These are phyloP conservation scores for Ophiostoma angusticollis DNA, from an alignment of 2,329 filamentous ascomycete genomes.

Conservation along the genomic window DNA sequence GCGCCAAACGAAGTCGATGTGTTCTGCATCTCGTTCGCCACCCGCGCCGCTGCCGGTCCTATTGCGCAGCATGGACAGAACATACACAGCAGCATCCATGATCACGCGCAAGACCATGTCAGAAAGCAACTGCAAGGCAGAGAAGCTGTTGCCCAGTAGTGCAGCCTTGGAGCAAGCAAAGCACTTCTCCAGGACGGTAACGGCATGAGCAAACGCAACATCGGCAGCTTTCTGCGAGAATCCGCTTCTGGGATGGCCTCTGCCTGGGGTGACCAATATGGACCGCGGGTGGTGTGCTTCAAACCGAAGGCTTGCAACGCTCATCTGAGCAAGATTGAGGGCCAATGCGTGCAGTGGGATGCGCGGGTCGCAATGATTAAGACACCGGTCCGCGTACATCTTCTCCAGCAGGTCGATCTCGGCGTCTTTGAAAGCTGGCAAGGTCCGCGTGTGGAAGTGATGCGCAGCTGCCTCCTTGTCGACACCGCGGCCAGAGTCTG, in stretches of 20 bases:
- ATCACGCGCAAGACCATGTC: slow-evolving; percentile 18
- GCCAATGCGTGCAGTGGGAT: slow-evolving; percentile 20
- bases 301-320: slow-evolving; percentile 19
- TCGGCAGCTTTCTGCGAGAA: slow-evolving; percentile 16
- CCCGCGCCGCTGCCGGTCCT: slow-evolving; percentile 8
- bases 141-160: slow-evolving; percentile 16
- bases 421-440: slow-evolving; percentile 12
- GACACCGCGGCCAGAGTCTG: not conserved
- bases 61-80: slow-evolving; percentile 19
- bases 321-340: slow-evolving; percentile 15
- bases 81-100: slow-evolving; percentile 22
- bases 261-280: not conserved
- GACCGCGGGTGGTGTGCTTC: slow-evolving; percentile 19
- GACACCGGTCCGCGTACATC: slow-evolving; percentile 15
- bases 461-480: not conserved
- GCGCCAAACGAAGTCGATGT: slow-evolving; percentile 16
- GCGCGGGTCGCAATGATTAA: slow-evolving; percentile 15
- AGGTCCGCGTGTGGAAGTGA: slow-evolving; percentile 5
- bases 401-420: slow-evolving; percentile 19
- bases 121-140: slow-evolving; percentile 19
- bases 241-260: slow-evolving; percentile 7
- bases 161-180: slow-evolving; percentile 7
- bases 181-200: slow-evolving; percentile 17
- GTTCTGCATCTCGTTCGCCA: not conserved
- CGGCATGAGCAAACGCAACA: slow-evolving; percentile 15